Evolutionary conservation across 352 stramenopile species (phyloP).

Genomic region (Pseudoperonospora humuli): DNA sequence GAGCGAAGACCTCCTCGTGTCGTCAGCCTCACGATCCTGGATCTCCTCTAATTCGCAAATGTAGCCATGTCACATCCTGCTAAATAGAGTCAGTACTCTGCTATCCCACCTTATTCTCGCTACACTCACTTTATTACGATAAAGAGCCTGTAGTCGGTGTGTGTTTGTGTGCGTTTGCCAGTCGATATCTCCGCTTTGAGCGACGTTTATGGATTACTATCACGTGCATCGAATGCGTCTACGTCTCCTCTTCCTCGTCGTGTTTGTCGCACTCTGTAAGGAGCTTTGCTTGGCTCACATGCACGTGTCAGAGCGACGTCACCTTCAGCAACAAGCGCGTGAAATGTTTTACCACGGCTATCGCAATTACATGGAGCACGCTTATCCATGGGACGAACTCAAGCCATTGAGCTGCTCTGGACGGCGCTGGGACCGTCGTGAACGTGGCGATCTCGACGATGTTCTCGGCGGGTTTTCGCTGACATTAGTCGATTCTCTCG

Average conservation of each 20-base stretch:
- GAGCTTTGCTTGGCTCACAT: conserved; percentile 28
- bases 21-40: too few species aligned
- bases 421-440: conserved; percentile 64
- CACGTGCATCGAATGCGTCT: conserved; percentile 6
- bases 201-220: background rate
- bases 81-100: too few species aligned
- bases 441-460: conserved; percentile 83
- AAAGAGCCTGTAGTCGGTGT: too few species aligned
- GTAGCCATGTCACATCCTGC: too few species aligned
- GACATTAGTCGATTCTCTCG: conserved; percentile 84
- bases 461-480: conserved; percentile 74
- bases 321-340: conserved; percentile 66
- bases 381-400: conserved; percentile 83
- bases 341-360: conserved; percentile 89
- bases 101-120: too few species aligned
- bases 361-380: conserved; percentile 81
- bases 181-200: conserved; percentile 4
- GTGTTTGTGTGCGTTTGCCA: too few species aligned
- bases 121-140: too few species aligned
- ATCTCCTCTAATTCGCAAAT: too few species aligned
- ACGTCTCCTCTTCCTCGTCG: conserved; percentile 8
- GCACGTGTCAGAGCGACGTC: conserved; percentile 55
- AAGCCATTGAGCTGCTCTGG: conserved; percentile 77
- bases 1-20: too few species aligned
- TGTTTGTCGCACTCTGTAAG: conserved; percentile 5